Percentiles rank a stretch among this genome's conserved stretches.
Conservation (phyloP, 2,329 filamentous ascomycete species). For the Zymoseptoria ardabiliae region DNA sequence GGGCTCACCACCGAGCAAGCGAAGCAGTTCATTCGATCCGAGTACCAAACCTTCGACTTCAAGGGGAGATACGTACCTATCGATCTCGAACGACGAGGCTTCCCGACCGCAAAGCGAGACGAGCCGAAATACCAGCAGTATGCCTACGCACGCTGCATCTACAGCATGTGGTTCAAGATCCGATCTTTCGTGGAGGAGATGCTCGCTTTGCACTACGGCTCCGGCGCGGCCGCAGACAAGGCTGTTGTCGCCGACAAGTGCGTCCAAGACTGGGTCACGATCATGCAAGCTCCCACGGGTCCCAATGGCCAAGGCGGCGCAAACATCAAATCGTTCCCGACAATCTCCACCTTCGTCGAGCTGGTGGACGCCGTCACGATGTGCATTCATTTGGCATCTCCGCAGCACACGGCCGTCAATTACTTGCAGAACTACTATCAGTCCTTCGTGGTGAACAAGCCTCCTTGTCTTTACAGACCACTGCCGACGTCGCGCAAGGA, state of each 20-base stretch:
- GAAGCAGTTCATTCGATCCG: slow-evolving; percentile 34
- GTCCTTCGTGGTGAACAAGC: slow-evolving; percentile 42
- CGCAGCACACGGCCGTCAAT: slow-evolving; percentile 46
- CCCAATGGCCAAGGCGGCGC: slow-evolving; percentile 25
- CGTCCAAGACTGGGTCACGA: slow-evolving; percentile 36
- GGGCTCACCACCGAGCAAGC: slow-evolving; percentile 35
- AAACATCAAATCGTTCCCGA: slow-evolving; percentile 38
- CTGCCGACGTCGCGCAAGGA: slow-evolving; percentile 20
- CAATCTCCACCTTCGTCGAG: slow-evolving; percentile 35
- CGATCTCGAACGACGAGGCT: slow-evolving; percentile 40
- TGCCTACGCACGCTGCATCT: slow-evolving; percentile 42
- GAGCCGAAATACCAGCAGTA: slow-evolving; percentile 43
- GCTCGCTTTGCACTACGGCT: slow-evolving; percentile 9
- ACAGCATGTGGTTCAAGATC: slow-evolving; percentile 39
- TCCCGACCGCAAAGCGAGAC: slow-evolving; percentile 27
- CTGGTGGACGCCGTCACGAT: slow-evolving; percentile 44
- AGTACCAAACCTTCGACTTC: slow-evolving; percentile 42
- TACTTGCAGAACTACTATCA: slow-evolving; percentile 48
- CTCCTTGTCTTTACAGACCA: slow-evolving; percentile 32
- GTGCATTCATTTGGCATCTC: slow-evolving; percentile 47
- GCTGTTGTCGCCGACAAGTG: slow-evolving; percentile 25
- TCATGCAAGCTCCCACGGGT: slow-evolving; percentile 28
- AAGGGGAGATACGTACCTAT: slow-evolving; percentile 40
- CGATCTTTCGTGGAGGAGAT: slow-evolving; percentile 34
- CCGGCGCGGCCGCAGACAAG: slow-evolving; percentile 30